phyloP scores from a whole-genome alignment of 345 rosid genomes.

The Mercurialis annua region DNA sequence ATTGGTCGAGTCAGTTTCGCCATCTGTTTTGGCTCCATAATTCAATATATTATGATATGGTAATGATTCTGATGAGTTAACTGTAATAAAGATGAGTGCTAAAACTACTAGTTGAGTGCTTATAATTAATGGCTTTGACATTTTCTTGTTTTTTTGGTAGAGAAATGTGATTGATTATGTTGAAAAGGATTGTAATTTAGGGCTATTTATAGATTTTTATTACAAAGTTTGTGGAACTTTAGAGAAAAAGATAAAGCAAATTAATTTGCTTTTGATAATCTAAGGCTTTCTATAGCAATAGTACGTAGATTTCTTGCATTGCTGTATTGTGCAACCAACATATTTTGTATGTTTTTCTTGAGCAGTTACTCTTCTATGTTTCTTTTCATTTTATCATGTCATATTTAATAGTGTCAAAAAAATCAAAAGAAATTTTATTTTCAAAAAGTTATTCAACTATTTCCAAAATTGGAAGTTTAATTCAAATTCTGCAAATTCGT shows the following conservation, averaged over 20 bases:
- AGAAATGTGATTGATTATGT: not conserved
- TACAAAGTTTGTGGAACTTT: not conserved
- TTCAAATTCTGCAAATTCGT: too few relatives aligned
- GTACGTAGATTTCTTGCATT: not conserved
- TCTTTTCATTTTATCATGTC: too few relatives aligned
- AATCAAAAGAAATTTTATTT: too few relatives aligned
- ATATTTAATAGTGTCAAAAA: too few relatives aligned
- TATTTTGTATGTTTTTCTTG: not conserved
- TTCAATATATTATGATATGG: constrained; percentile 10
- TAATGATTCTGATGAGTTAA: not conserved
- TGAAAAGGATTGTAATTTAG: not conserved
- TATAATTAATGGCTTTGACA: not conserved
- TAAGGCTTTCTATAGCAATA: not conserved
- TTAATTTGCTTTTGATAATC: not conserved
- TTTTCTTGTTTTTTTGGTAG: not conserved
- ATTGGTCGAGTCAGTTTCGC: constrained; percentile 51
- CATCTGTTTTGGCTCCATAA: constrained; percentile 54
- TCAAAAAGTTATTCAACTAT: too few relatives aligned
- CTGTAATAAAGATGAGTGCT: not conserved
- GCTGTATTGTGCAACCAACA: not conserved
- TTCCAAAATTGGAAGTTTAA: too few relatives aligned
- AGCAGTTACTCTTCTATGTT: not conserved
- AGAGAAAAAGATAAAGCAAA: not conserved
- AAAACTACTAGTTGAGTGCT: not conserved
- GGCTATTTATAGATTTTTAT: not conserved